phyloP scores from a whole-genome alignment of 495 filamentous ascomycete species.

The Penicillium simplicissimum region DNA sequence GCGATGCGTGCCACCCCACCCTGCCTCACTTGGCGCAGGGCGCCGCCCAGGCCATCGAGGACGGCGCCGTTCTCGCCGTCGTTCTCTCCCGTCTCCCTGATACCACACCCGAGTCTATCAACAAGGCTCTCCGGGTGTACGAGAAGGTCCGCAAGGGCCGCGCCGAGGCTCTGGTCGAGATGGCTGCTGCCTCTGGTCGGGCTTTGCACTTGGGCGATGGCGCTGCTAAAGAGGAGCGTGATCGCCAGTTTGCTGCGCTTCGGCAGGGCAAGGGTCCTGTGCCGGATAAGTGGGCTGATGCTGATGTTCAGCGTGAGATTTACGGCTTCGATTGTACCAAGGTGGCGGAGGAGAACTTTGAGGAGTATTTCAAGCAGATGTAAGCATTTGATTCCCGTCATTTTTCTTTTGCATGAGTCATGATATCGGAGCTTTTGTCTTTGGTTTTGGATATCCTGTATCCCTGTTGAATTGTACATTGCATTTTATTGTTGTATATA shows the following conservation, averaged over 20 bases:
- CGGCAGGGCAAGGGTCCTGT: conserved; percentile 59
- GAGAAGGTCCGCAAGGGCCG: conserved; percentile 71
- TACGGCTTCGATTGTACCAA: conserved; percentile 69
- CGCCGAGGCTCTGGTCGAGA: conserved; percentile 66
- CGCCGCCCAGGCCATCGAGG: conserved; percentile 85
- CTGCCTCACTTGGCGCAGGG: conserved; percentile 77
- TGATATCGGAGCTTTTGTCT: neutral
- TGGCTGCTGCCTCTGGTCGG: conserved; percentile 67
- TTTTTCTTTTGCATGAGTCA: conserved; percentile 8
- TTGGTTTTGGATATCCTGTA: conserved; percentile 1
- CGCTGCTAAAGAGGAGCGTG: conserved; percentile 72
- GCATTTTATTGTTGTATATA: conserved; percentile 11
- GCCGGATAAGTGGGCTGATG: conserved; percentile 82
- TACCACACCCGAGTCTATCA: conserved; percentile 54
- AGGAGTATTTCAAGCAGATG: conserved; percentile 53
- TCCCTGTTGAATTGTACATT: neutral
- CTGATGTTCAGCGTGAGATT: conserved; percentile 74
- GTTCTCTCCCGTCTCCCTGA: conserved; percentile 59
- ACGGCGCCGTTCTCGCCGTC: conserved; percentile 70
- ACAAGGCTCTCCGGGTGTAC: conserved; percentile 68
- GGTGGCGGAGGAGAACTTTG: conserved; percentile 61
- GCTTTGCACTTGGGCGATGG: conserved; percentile 74
- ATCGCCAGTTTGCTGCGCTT: conserved; percentile 65
- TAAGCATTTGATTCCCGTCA: conserved; percentile 29
- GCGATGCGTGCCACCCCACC: conserved; percentile 79